Conservation (phyloP, 1,139 yeast species). For the Yamadazyma atmosphaerica region DNA sequence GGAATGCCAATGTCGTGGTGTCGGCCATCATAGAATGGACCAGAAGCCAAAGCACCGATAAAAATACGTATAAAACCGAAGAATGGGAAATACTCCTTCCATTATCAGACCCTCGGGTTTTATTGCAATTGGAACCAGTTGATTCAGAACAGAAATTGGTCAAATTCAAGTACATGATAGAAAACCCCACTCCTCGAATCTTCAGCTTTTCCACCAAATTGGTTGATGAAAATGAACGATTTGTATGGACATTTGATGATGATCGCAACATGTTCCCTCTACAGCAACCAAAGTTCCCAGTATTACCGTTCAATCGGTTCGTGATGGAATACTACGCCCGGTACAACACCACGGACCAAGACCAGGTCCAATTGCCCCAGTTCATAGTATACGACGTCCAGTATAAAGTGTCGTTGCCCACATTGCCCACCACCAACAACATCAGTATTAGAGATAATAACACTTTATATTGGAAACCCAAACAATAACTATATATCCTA, state of each 20-base stretch:
- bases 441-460: slow-evolving; percentile 22
- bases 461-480: slow-evolving; percentile 19
- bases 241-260: slow-evolving; percentile 31
- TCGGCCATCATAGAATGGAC: slow-evolving; percentile 35
- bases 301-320: slow-evolving; percentile 63
- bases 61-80: slow-evolving; percentile 29
- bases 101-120: slow-evolving; percentile 67
- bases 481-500: neutral
- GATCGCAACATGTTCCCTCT: slow-evolving; percentile 28
- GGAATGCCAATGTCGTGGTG: slow-evolving; percentile 36
- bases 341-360: slow-evolving; percentile 13
- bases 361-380: slow-evolving; percentile 48
- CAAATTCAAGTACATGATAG: slow-evolving; percentile 53
- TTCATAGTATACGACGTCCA: slow-evolving; percentile 64
- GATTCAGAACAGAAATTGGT: slow-evolving; percentile 17
- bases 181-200: slow-evolving; percentile 72
- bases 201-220: slow-evolving; percentile 60
- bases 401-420: slow-evolving; percentile 64
- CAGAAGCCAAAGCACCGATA: slow-evolving; percentile 20
- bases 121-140: slow-evolving; percentile 34
- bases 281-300: slow-evolving; percentile 41
- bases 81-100: slow-evolving; percentile 58
- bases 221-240: slow-evolving; percentile 18
- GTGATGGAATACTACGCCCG: slow-evolving; percentile 38
- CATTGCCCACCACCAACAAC: slow-evolving; percentile 42